Percentiles rank a stretch among this genome's conserved stretches.
Evolutionary conservation across 2,329 filamentous ascomycete species (phyloP).

Genomic region (Chrysoporthe austroafricana): DNA sequence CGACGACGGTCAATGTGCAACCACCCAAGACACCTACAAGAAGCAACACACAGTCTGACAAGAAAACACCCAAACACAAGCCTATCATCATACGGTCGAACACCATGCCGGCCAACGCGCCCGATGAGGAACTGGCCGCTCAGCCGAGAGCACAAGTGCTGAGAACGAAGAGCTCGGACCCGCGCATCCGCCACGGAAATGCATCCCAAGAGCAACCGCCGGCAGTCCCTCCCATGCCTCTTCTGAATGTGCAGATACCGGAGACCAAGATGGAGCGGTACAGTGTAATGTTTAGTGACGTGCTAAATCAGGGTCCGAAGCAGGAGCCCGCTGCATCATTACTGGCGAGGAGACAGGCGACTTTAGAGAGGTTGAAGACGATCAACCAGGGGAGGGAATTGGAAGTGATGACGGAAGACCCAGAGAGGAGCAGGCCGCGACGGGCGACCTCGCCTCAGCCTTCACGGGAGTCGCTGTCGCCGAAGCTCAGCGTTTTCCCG

Average conservation of each 20-base stretch:
- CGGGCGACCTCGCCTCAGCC: constrained; percentile 56
- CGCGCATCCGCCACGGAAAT: constrained; percentile 22
- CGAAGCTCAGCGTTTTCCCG: constrained; percentile 52
- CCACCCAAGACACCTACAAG: constrained; percentile 35
- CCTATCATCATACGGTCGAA: constrained; percentile 49
- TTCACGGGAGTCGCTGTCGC: constrained; percentile 41
- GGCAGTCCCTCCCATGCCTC: constrained; percentile 35
- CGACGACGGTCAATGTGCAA: constrained; percentile 19
- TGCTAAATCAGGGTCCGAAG: constrained; percentile 57
- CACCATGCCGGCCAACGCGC: constrained; percentile 40
- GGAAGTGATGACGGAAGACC: constrained; percentile 38
- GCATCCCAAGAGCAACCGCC: constrained; percentile 11
- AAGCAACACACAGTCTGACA: constrained; percentile 42
- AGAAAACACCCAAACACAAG: constrained; percentile 44
- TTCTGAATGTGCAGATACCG: constrained; percentile 81
- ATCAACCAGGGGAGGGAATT: constrained; percentile 40
- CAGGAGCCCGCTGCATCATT: constrained; percentile 44
- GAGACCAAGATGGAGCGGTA: constrained; percentile 83
- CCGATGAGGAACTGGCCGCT: constrained; percentile 3
- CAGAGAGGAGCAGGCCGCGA: constrained; percentile 41
- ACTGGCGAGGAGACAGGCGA: constrained; percentile 62
- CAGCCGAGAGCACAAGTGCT: constrained; percentile 27
- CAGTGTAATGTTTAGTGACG: constrained; percentile 86
- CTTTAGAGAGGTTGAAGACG: constrained; percentile 59
- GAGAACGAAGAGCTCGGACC: constrained; percentile 31